Evolutionary conservation across 2,329 filamentous ascomycete species (phyloP), one percentile per base, ranked within the genome.

Genomic region (Pestalotiopsis sp.): DNA sequence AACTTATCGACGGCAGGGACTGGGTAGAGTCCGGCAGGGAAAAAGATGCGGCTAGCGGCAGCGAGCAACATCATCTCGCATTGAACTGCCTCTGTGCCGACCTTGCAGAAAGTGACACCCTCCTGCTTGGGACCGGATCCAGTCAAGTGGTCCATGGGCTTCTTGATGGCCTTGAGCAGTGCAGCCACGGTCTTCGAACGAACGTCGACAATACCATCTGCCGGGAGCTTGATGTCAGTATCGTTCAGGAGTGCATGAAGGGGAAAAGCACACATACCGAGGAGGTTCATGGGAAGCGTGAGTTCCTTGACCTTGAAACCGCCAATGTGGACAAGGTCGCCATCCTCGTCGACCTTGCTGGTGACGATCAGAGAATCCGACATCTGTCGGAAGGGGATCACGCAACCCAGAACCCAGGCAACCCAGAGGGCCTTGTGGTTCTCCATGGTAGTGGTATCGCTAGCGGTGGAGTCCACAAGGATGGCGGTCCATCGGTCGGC

Each of bases 61-160:
- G 74, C 75, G 2, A 77, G 61, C 70, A 77, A 71, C 71, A 75
- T 75, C 3, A 66, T 61, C 39, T 75, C 73, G 20, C 75, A 77
- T 48, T 20, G 52, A 20, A 72, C 66, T 17, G 59, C 66, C 17
- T 70, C 66, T 2, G 73, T 59, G 59, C 72, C 73, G 68, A 61
- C 58, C 39, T 63, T 63, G 38, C 60, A 63, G 39, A 38, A 48
- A 22, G 14, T n/a, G 13, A 17, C 4, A 20, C 20, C 56, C 22
- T 26, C 20, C 13, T 20, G 13, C 22, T 14, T 26, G 6, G 24
- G 24, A 10, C 30, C n/a, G 11, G 24, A 22, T 4, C 24, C n/a
- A 20, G n/a, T 40, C 10, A 63, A 9, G 17, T 64, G 65, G 1
- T 68, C 35, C 10, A 75, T 65, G 2, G 72, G 68, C 10, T 24